Evolutionary conservation across 371 early-diverging fungal species (phyloP), one percentile per base, ranked within the genome.

Genomic region (Lichtheimia corymbifera): DNA sequence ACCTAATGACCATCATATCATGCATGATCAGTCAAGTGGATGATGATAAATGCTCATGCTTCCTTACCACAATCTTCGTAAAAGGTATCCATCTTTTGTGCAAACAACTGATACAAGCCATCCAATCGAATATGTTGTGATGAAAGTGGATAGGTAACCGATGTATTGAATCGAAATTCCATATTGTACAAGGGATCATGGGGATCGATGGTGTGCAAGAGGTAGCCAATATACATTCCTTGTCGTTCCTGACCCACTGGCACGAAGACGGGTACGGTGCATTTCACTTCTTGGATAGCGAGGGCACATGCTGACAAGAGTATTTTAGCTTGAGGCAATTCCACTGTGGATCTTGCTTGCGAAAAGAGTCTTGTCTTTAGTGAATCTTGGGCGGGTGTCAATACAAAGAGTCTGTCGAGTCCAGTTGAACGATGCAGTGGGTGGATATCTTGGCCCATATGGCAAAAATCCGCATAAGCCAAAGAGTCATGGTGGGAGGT

Each of bases 191-290:
- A 15, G 45, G 44, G 20, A 50, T 55, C 43, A 12, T 61, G 30
- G 35, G 58, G 24, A 42, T 72, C 30, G 35, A 61, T 13, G n/a
- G 27, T 55, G 41, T 63, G 53, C 15, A 83, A 68, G 61, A 80
- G 76, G 44, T 82, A 80, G 1, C 91, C 94, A 2, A 74, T 77
- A 63, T 83, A 93, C 63, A 89, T 69, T 15, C 62, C 67, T 64
- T 84, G 83, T 63, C 89, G 82, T 7, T 75, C 66, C 14, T 88
- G 88, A 9, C 91, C 91, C 3, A 83, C 82, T 0, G 89, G 91
- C 5, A 90, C 83, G 78, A 93, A 93, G 11, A 86, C 84, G 17
- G 94, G 92, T 25, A 92, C 72, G 28, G 68, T 72, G 66, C 93
- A 93, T 13, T 76, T 82, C 2, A 80, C 84, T 66, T 90, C 90